Evolutionary conservation across 2,329 filamentous ascomycete genomes (phyloP).

Genomic region (Fusarium neocosmosporiellum): DNA sequence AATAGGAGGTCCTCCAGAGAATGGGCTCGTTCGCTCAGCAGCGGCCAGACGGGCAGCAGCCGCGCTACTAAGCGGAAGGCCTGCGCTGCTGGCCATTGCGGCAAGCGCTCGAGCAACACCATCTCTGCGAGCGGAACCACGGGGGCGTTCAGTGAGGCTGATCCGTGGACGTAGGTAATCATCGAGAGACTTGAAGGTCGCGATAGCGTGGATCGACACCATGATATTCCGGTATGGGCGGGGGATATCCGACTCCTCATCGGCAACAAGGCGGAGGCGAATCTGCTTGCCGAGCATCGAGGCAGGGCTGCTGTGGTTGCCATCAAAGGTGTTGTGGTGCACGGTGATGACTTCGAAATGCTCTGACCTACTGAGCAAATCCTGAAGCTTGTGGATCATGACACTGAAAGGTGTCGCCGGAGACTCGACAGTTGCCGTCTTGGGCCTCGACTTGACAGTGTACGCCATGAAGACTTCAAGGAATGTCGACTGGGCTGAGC

Average conservation of each 20-base stretch:
- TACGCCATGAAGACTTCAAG: slow-evolving; percentile 92
- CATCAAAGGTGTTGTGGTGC: slow-evolving; percentile 90
- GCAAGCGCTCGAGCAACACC: slow-evolving; percentile 77
- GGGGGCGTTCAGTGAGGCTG: slow-evolving; percentile 76
- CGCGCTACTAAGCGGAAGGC: slow-evolving; percentile 64
- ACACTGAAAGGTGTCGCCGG: slow-evolving; percentile 89
- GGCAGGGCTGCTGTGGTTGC: slow-evolving; percentile 88
- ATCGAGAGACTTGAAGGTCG: slow-evolving; percentile 95
- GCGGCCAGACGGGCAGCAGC: slow-evolving; percentile 56
- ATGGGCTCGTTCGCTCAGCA: slow-evolving; percentile 55
- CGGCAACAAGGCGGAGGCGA: slow-evolving; percentile 86
- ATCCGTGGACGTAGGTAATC: slow-evolving; percentile 95
- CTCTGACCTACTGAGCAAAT: slow-evolving; percentile 94
- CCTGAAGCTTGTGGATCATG: slow-evolving; percentile 92
- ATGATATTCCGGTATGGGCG: slow-evolving; percentile 91
- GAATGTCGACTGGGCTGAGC: slow-evolving; percentile 82
- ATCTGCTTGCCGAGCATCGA: slow-evolving; percentile 98
- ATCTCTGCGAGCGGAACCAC: slow-evolving; percentile 68
- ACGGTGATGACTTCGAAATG: slow-evolving; percentile 98
- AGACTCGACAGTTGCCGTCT: slow-evolving; percentile 73
- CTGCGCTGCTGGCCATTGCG: slow-evolving; percentile 79
- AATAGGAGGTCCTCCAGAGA: slow-evolving; percentile 51
- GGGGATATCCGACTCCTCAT: slow-evolving; percentile 91
- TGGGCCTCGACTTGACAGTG: slow-evolving; percentile 72
- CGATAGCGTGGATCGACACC: slow-evolving; percentile 98